phyloP scores from a whole-genome alignment of 768 basidiomycete species.

The Termitomyces sp. region DNA sequence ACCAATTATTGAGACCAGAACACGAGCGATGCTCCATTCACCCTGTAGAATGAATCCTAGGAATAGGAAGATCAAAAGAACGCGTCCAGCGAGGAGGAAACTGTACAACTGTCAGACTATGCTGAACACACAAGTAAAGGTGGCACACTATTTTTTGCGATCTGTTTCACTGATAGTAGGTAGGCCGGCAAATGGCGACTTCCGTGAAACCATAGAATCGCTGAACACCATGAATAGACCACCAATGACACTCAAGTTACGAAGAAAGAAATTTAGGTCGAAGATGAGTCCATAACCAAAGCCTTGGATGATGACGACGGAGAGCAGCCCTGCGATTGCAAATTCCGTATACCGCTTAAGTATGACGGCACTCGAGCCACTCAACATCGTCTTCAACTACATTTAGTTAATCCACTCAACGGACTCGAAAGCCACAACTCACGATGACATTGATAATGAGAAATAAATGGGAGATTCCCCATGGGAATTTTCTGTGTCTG shows the following conservation, averaged over 20 bases:
- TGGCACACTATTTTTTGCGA: constrained; percentile 90
- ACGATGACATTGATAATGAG: constrained; percentile 88
- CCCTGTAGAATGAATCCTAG: constrained; percentile 96
- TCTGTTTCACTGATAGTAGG: constrained; percentile 91
- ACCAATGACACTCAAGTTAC: constrained; percentile 96
- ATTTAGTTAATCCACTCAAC: not conserved
- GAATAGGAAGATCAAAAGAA: constrained; percentile 98
- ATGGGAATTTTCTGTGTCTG: constrained; percentile 93
- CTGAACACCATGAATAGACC: constrained; percentile 99
- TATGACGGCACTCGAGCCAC: constrained; percentile 81
- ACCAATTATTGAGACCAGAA: constrained; percentile 86
- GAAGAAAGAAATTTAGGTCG: constrained; percentile 99
- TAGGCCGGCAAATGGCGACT: constrained; percentile 85
- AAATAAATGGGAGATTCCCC: constrained; percentile 94
- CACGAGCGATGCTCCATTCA: constrained; percentile 79
- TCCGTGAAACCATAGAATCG: constrained; percentile 86
- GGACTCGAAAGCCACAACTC: constrained; percentile 26
- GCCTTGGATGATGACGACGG: constrained; percentile 91
- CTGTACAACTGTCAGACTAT: constrained; percentile 31
- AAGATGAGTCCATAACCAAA: constrained; percentile 99
- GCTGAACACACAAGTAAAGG: not conserved
- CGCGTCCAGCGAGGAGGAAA: constrained; percentile 94
- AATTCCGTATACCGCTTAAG: constrained; percentile 83
- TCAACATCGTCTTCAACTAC: constrained; percentile 71
- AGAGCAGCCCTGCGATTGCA: constrained; percentile 84